Evolutionary conservation across 2,329 filamentous ascomycete genomes (phyloP), one percentile per base, ranked within the genome.

Genomic region (Colletotrichum sidae): DNA sequence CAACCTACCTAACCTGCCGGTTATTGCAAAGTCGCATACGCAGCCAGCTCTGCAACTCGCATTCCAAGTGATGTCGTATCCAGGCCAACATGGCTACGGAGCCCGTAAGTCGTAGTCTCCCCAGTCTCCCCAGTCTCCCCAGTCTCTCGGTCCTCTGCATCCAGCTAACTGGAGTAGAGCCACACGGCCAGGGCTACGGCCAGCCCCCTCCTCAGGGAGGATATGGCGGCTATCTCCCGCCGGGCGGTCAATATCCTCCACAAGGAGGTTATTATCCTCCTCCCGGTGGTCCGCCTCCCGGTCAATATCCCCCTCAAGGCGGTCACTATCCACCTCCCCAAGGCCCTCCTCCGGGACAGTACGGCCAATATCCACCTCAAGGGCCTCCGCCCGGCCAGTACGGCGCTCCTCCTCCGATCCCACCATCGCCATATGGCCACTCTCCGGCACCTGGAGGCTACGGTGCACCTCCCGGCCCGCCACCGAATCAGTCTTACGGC

Each of bases 171-270:
- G 25, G 15, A 53, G 12, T 35, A 67, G 64, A 67, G 64, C 64
- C 59, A 33, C 64, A 63, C 42, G 74, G 74, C 37, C 78, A 80
- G 67, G 79, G 78, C 69, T 80, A 81, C 69, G 77, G 77, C 44
- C 77, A 77, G 65, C 75, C 77, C 34, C 73, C 73, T 37, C 72
- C 69, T 15, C 72, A 73, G 4, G 74, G 68, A 58, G 70, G 68
- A 12, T 78, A 78, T 68, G 71, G 74, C 42, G 60, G 55, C 34
- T 70, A 70, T 44, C 70, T 68, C 13, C 25, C 25, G 25, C 25
- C 25, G 25, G 25, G 25, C 4, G 25, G 25, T 25, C 25, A 25
- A 25, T 72, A 71, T 47, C 67, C 71, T 25, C 71, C 71, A n/a
- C 70, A 71, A 11, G 70, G 72, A 13, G 74, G 77, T 5, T 74